phyloP scores from a whole-genome alignment of 192 early-diverging fungal species.

The Gigaspora rosea region DNA sequence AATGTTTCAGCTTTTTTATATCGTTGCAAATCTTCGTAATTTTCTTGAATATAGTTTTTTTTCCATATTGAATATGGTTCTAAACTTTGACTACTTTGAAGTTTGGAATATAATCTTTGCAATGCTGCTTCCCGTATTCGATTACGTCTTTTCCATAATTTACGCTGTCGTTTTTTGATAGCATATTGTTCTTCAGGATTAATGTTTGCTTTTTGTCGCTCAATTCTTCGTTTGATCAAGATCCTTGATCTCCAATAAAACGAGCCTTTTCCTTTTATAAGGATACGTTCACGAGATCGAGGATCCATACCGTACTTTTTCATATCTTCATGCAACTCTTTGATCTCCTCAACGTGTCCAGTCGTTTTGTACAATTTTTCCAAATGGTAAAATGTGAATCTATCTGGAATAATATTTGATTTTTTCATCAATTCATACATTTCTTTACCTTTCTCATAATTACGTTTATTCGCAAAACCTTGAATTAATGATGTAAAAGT shows the following conservation, averaged over 20 bases:
- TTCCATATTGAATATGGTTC: neutral
- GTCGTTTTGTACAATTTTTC: neutral
- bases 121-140: neutral
- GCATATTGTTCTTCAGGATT: neutral
- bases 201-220: neutral
- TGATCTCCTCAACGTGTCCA: neutral
- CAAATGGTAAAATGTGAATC: constrained; percentile 6
- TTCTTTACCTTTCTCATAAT: neutral
- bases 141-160: neutral
- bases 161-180: neutral
- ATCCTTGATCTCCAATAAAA: constrained; percentile 2
- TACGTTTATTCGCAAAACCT: neutral
- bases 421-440: constrained; percentile 18
- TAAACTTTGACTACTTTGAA: neutral
- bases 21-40: neutral
- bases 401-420: neutral
- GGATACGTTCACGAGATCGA: neutral
- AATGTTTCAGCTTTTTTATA: neutral
- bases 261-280: constrained; percentile 3
- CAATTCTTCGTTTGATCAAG: constrained; percentile 1
- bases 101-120: neutral
- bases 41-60: neutral
- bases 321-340: constrained; percentile 6
- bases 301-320: neutral
- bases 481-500: constrained; percentile 13